phyloP scores from a whole-genome alignment of 129 eudicot genomes.

The Kitagawia praeruptora region DNA sequence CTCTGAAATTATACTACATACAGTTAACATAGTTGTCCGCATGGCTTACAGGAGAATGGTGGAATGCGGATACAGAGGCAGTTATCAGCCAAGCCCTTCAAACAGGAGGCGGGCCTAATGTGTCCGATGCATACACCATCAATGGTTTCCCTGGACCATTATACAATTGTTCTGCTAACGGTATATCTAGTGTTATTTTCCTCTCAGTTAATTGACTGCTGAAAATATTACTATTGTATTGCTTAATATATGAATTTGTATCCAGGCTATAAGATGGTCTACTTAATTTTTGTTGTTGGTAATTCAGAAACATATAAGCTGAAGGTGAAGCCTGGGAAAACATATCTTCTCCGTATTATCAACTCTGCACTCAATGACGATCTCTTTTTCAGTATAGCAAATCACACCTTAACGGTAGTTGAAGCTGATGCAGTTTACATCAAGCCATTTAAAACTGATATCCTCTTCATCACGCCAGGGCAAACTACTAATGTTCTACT shows the following conservation, averaged over 20 bases:
- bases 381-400: constrained; percentile 48
- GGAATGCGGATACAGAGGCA: constrained; percentile 60
- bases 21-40: neutral
- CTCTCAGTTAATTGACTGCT: neutral
- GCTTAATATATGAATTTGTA: neutral
- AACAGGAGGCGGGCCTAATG: constrained; percentile 59
- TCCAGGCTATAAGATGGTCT: neutral
- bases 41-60: constrained; percentile 56
- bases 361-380: constrained; percentile 76
- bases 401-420: constrained; percentile 54
- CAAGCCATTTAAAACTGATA: constrained; percentile 52
- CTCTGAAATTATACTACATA: neutral
- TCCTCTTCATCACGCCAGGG: constrained; percentile 47
- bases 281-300: neutral
- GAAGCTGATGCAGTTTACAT: constrained; percentile 63
- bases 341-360: constrained; percentile 63
- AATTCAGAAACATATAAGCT: constrained; percentile 44
- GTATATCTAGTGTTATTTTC: constrained; percentile 10
- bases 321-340: constrained; percentile 63
- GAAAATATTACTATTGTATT: neutral
- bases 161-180: constrained; percentile 49
- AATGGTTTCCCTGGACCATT: constrained; percentile 65
- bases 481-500: constrained; percentile 62
- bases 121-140: constrained; percentile 54
- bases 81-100: constrained; percentile 56